Evolutionary conservation across 352 stramenopile species (phyloP).

Genomic region (Pythium brassicae): DNA sequence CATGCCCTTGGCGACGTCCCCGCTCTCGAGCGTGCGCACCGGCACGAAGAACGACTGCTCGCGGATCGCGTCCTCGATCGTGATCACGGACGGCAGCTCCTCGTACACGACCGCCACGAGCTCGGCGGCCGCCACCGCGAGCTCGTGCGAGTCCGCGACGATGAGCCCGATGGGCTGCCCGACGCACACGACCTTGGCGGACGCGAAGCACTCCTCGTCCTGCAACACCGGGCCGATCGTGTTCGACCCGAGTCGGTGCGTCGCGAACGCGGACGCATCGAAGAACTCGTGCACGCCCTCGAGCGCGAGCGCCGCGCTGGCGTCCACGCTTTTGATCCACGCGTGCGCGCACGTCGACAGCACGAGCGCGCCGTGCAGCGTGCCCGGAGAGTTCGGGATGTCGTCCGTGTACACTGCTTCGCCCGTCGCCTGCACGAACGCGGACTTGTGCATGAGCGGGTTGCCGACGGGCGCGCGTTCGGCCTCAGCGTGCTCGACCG

Average conservation of each 20-base stretch:
- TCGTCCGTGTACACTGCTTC: constrained; percentile 96
- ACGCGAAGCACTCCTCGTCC: constrained; percentile 88
- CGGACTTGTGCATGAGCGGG: constrained; percentile 90
- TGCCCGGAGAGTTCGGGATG: constrained; percentile 81
- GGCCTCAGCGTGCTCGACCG: constrained; percentile 27
- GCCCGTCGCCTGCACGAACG: constrained; percentile 92
- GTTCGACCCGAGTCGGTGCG: constrained; percentile 59
- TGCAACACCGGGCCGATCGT: constrained; percentile 77
- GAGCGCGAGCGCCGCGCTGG: constrained; percentile 72
- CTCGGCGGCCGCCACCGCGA: constrained; percentile 70
- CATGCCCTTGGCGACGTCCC: constrained; percentile 75
- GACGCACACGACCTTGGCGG: constrained; percentile 60
- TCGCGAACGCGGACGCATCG: constrained; percentile 69
- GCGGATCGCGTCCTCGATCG: constrained; percentile 94
- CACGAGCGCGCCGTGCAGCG: constrained; percentile 91
- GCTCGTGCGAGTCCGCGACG: constrained; percentile 75
- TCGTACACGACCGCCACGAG: constrained; percentile 90
- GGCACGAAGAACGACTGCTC: constrained; percentile 87
- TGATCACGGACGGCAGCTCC: constrained; percentile 86
- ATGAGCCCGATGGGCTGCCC: constrained; percentile 82
- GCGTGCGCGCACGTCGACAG: constrained; percentile 79
- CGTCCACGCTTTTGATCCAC: constrained; percentile 86
- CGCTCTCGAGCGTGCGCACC: constrained; percentile 79
- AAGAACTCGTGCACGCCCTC: constrained; percentile 88
- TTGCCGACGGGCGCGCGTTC: constrained; percentile 83